Conservation (phyloP, 805 yeast genomes). For the Candida rishiriensis region DNA sequence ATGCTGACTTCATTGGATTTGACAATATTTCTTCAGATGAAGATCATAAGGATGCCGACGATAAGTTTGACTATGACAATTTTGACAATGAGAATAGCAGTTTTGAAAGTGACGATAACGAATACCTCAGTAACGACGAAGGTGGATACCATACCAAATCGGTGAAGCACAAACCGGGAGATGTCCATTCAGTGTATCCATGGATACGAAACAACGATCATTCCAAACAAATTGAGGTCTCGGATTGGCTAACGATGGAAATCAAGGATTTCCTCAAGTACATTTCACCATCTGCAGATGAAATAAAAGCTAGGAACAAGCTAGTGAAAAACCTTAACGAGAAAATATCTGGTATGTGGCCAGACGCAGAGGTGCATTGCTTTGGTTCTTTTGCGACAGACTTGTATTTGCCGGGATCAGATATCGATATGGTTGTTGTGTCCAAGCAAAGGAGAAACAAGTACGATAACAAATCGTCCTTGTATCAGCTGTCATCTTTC, state of each 20-base stretch:
- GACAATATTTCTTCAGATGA: slow-evolving; percentile 40
- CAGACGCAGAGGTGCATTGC: slow-evolving; percentile 71
- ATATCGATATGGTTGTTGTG: slow-evolving; percentile 86
- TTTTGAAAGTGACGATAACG: slow-evolving; percentile 31
- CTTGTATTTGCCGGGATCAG: slow-evolving; percentile 89
- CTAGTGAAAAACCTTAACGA: slow-evolving; percentile 58
- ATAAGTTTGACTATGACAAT: slow-evolving; percentile 33
- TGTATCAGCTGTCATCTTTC: slow-evolving; percentile 70
- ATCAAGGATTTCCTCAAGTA: slow-evolving; percentile 80
- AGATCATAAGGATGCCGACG: slow-evolving; percentile 29
- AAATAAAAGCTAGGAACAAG: slow-evolving; percentile 60
- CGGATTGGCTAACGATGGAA: slow-evolving; percentile 84
- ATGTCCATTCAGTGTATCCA: slow-evolving; percentile 44
- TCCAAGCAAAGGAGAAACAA: slow-evolving; percentile 47
- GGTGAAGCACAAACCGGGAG: slow-evolving; percentile 21
- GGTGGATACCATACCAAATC: slow-evolving; percentile 25
- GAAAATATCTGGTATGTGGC: slow-evolving; percentile 60
- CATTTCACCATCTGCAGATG: slow-evolving; percentile 77
- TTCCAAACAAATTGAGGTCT: slow-evolving; percentile 67
- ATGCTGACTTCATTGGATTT: slow-evolving; percentile 53
- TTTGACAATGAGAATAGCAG: slow-evolving; percentile 15
- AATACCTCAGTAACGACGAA: slow-evolving; percentile 44
- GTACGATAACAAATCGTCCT: slow-evolving; percentile 56
- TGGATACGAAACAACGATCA: slow-evolving; percentile 82
- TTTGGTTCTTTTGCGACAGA: slow-evolving; percentile 96